Base-by-base conservation (phyloP, 116 monocot species). In the Zostera marina region DNA sequence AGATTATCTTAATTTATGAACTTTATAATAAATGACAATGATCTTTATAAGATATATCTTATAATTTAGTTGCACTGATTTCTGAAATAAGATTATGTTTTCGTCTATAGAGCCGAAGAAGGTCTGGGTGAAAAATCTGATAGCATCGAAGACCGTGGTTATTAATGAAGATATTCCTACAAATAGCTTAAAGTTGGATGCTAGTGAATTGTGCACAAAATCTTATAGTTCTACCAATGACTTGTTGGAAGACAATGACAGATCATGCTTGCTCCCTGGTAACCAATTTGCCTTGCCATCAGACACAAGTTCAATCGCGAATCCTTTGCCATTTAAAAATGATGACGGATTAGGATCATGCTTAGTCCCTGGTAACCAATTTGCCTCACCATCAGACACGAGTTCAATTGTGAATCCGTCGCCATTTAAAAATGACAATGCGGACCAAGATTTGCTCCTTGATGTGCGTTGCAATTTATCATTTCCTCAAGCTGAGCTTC, bases 401-500 rank as follows among this genome's bases (percentile, higher is more conserved):
- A 71, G 42, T 53, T 71, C 77, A 42, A 44, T 76, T 42, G 26
- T 75, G 38, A 55, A 57, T 40, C 58, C 75, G 42, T 25, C 74
- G n/a, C 71, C 67, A 60, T 76, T 66, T 22, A 60, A 41, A 5
- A 77, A 77, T 42, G 73, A 81, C 12, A 71, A 58, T 56, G 76
- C 74, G 13, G 82, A 91, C 8, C 72, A 77, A 51, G 71, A 69
- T 58, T 59, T 91, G 60, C 54, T 87, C 21, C 61, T 93, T 8
- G 75, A 81, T 43, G 60, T 81, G 41, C 79, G 74, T 19, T 51
- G 65, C 54, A 70, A 71, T 62, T 53, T 64, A 23, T 77, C 81
- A 3, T 79, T 77, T 64, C 74, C 79, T 14, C 76, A 88, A 54
- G 81, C 81, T 9, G 78, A 93, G 49, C 81, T 84, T 53, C 71